Evolutionary conservation across 805 yeast genomes (phyloP).

Genomic region (Saturnispora quitensis): DNA sequence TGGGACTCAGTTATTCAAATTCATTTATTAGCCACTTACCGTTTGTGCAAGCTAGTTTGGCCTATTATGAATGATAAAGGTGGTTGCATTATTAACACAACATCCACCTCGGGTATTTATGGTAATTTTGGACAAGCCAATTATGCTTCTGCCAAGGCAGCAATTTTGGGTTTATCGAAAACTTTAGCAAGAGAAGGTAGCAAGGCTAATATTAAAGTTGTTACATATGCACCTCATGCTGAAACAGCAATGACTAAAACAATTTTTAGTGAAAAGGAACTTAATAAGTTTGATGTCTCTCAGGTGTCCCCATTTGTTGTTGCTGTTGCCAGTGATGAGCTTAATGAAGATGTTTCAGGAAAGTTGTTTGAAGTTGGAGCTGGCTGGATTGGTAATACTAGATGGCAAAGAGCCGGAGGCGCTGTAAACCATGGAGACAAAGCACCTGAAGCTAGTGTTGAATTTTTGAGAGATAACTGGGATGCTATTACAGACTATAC

Average conservation of each 20-base stretch:
- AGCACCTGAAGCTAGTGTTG: slow-evolving; percentile 40
- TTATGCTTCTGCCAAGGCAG: slow-evolving; percentile 90
- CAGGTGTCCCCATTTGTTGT: slow-evolving; percentile 89
- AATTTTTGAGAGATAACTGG: slow-evolving; percentile 64
- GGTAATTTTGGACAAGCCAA: slow-evolving; percentile 98
- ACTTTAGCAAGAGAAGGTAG: slow-evolving; percentile 90
- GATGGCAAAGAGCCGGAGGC: slow-evolving; percentile 93
- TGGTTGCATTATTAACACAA: slow-evolving; percentile 79
- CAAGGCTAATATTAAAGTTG: slow-evolving; percentile 62
- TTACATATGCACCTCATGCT: slow-evolving; percentile 93
- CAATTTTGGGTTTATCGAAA: slow-evolving; percentile 73
- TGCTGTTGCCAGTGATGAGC: slow-evolving; percentile 63
- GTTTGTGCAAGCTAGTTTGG: slow-evolving; percentile 86
- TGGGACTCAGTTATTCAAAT: slow-evolving; percentile 78
- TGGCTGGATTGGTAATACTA: slow-evolving; percentile 91
- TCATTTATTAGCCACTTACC: slow-evolving; percentile 74
- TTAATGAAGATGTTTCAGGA: slow-evolving; percentile 50
- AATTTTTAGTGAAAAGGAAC: slow-evolving; percentile 69
- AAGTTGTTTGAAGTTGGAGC: slow-evolving; percentile 89
- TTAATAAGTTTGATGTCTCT: slow-evolving; percentile 74
- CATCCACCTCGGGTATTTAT: slow-evolving; percentile 94
- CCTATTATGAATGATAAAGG: slow-evolving; percentile 68
- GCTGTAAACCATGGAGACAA: slow-evolving; percentile 48
- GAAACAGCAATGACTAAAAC: slow-evolving; percentile 96
- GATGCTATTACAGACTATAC: slow-evolving; percentile 55